Evolutionary conservation across 176 grass and related monocot genomes (phyloP).

Genomic region (Oropetium thomaeum): DNA sequence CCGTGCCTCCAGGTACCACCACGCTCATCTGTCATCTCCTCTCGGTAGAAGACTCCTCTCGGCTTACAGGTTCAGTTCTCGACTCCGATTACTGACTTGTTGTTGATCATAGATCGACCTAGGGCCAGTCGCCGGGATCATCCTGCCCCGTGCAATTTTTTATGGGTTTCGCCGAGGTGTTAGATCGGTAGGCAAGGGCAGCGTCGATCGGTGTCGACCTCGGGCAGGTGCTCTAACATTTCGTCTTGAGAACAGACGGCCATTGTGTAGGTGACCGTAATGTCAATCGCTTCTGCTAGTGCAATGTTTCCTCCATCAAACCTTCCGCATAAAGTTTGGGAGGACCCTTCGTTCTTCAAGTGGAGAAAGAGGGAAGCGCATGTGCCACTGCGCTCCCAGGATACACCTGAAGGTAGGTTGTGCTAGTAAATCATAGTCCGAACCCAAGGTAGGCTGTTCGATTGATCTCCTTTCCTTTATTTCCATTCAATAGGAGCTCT

Average conservation of each 20-base stretch:
- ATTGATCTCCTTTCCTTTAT: not conserved
- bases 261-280: conserved; percentile 8
- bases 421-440: not conserved
- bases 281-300: conserved; percentile 44
- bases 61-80: not conserved
- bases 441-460: not conserved
- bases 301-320: conserved; percentile 30
- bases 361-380: conserved; percentile 93
- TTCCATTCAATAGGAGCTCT: conserved; percentile 51
- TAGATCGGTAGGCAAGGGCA: not conserved
- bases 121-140: not conserved
- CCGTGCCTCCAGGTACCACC: not conserved
- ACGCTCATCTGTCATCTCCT: not conserved
- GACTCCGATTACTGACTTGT: not conserved
- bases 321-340: conserved; percentile 59
- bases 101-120: not conserved
- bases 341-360: conserved; percentile 88
- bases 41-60: not conserved
- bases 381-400: conserved; percentile 77
- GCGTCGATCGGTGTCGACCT: not conserved
- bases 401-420: conserved; percentile 65
- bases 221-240: not conserved
- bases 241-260: conserved; percentile 2
- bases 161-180: not conserved
- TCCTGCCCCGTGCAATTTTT: not conserved